Percentiles rank a stretch among this genome's conserved stretches.
phyloP scores from a whole-genome alignment of 345 rosid genomes.

The Sisymbrium irio region DNA sequence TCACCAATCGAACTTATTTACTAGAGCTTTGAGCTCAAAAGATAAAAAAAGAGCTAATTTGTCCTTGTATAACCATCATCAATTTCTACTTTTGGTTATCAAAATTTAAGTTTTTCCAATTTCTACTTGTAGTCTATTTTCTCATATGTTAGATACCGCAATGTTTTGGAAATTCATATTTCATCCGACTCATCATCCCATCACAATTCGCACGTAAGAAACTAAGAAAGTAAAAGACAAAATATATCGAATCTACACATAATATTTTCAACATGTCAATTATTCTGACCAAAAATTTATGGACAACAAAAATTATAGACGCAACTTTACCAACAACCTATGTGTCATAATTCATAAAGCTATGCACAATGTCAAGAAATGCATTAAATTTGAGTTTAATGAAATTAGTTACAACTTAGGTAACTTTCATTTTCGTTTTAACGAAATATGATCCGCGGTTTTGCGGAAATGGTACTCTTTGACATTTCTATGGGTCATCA shows the following conservation, averaged over 20 bases:
- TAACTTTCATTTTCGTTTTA: background rate
- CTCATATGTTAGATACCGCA: background rate
- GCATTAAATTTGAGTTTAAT: background rate
- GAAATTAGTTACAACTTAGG: too few relatives aligned
- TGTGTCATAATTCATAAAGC: background rate
- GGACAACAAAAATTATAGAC: background rate
- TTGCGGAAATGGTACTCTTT: background rate
- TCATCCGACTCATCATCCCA: background rate
- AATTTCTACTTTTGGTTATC: background rate
- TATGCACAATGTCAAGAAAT: background rate
- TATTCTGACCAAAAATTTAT: too few relatives aligned
- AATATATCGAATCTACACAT: background rate
- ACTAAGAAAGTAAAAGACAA: background rate
- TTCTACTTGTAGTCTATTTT: background rate
- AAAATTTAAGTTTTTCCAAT: background rate
- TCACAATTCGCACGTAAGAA: background rate
- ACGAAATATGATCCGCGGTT: background rate
- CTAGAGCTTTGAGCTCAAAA: too few relatives aligned
- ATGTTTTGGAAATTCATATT: background rate
- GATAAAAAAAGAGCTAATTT: background rate
- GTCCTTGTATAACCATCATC: background rate
- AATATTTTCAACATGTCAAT: too few relatives aligned
- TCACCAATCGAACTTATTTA: too few relatives aligned
- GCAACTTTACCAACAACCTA: background rate
- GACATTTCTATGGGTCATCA: slow-evolving; percentile 9